phyloP scores from a whole-genome alignment of 108 stramenopile species.

The Aurantiochytrium sp. region DNA sequence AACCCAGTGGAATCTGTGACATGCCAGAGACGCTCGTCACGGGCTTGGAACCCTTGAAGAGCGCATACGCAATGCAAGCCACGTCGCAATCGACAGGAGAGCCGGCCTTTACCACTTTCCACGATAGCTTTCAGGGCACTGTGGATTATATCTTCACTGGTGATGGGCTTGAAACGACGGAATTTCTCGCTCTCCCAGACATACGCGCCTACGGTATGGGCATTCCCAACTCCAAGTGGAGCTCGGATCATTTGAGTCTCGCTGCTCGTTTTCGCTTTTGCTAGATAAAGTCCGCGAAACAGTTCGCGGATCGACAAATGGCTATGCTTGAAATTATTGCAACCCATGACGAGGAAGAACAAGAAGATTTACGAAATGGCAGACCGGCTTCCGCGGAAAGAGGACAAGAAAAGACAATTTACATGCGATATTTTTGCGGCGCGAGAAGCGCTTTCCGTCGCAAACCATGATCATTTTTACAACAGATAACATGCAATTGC shows the following conservation, averaged over 20 bases:
- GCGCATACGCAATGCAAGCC: slow-evolving; percentile 31
- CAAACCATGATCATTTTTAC: too few species aligned
- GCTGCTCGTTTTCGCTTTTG: not conserved
- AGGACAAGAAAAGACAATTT: too few species aligned
- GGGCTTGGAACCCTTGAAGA: not conserved
- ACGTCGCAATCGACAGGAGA: slow-evolving; percentile 25
- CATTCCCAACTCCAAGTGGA: not conserved
- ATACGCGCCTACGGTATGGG: not conserved
- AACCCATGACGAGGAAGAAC: too few species aligned
- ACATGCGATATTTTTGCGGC: too few species aligned
- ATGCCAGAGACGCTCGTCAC: not conserved
- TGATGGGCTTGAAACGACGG: not conserved
- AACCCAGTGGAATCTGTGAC: not conserved
- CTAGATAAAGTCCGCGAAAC: not conserved
- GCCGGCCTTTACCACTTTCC: slow-evolving; percentile 36
- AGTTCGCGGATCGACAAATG: not conserved
- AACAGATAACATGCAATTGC: too few species aligned
- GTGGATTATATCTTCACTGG: slow-evolving; percentile 38
- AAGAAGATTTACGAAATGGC: too few species aligned
- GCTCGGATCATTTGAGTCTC: not conserved
- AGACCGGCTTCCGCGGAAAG: too few species aligned
- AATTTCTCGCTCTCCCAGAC: not conserved
- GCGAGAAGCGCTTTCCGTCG: too few species aligned
- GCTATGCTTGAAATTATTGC: not conserved
- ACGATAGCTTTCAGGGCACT: slow-evolving; percentile 30